These are phyloP conservation scores for Neonothopanus nambi DNA, from an alignment of 1,284 basidiomycete species.

Conservation along the genomic window DNA sequence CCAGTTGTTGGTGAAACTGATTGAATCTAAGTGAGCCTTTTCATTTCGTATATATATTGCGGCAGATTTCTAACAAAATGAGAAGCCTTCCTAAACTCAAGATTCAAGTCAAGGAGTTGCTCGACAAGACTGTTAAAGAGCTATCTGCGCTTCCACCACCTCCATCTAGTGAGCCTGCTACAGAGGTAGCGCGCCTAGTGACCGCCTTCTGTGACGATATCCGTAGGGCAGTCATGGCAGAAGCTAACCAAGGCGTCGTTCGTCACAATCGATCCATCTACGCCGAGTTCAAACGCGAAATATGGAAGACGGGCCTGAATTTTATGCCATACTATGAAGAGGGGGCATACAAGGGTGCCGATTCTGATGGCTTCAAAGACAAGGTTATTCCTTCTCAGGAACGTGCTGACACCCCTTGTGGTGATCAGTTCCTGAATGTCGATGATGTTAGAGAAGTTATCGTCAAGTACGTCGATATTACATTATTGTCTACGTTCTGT, in stretches of 20 bases:
- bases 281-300: conserved; percentile 31
- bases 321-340: conserved; percentile 30
- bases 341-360: conserved; percentile 11
- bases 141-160: conserved; percentile 43
- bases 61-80: not conserved
- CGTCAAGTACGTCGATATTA: conserved; percentile 26
- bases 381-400: not conserved
- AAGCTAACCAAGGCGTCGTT: conserved; percentile 33
- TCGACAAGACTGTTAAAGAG: conserved; percentile 35
- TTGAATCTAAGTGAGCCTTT: conserved; percentile 49
- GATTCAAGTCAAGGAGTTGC: conserved; percentile 35
- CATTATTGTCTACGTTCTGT: too few species aligned
- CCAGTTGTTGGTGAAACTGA: conserved; percentile 47
- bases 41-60: not conserved
- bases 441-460: conserved; percentile 33
- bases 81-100: conserved; percentile 44
- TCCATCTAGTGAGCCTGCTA: conserved; percentile 40
- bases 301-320: conserved; percentile 41
- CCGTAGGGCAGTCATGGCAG: conserved; percentile 36
- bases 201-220: conserved; percentile 45
- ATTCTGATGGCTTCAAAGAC: not conserved
- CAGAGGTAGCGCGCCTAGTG: conserved; percentile 46
- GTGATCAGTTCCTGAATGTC: conserved; percentile 19
- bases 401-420: not conserved
- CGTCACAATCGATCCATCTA: conserved; percentile 38